phyloP scores from a whole-genome alignment of 805 yeast genomes.

The Hyphopichia homilentoma region DNA sequence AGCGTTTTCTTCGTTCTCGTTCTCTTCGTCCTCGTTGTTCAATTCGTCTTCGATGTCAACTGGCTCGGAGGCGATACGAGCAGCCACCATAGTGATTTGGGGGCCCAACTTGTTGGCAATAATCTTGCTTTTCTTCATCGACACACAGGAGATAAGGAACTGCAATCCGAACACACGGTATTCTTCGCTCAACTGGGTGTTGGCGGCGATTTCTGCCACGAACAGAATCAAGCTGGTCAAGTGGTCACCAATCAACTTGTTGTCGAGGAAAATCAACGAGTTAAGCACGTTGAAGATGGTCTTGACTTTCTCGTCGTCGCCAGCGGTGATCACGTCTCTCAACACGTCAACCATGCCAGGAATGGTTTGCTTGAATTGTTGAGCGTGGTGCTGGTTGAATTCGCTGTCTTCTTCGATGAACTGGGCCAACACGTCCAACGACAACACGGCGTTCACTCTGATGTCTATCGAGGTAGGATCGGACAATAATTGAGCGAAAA shows the following conservation, averaged over 20 bases:
- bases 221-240: constrained; percentile 66
- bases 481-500: constrained; percentile 65
- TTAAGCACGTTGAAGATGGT: constrained; percentile 82
- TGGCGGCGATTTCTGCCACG: constrained; percentile 71
- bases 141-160: constrained; percentile 73
- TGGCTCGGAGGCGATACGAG: constrained; percentile 74
- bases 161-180: constrained; percentile 79
- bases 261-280: constrained; percentile 71
- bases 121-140: constrained; percentile 78
- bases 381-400: constrained; percentile 40
- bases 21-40: constrained; percentile 80
- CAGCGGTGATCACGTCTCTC: constrained; percentile 64
- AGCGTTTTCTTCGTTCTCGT: constrained; percentile 86
- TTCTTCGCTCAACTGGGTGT: constrained; percentile 69
- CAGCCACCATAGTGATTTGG: constrained; percentile 66
- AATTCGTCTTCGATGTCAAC: constrained; percentile 73
- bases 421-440: constrained; percentile 67
- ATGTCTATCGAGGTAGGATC: constrained; percentile 64
- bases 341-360: constrained; percentile 82
- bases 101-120: constrained; percentile 81
- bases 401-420: constrained; percentile 59
- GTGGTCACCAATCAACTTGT: constrained; percentile 73
- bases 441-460: constrained; percentile 79
- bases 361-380: constrained; percentile 59
- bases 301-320: constrained; percentile 69